These are phyloP conservation scores for Nymphaea colorata DNA, from an alignment of 164 flowering plant species.

Conservation along the genomic window DNA sequence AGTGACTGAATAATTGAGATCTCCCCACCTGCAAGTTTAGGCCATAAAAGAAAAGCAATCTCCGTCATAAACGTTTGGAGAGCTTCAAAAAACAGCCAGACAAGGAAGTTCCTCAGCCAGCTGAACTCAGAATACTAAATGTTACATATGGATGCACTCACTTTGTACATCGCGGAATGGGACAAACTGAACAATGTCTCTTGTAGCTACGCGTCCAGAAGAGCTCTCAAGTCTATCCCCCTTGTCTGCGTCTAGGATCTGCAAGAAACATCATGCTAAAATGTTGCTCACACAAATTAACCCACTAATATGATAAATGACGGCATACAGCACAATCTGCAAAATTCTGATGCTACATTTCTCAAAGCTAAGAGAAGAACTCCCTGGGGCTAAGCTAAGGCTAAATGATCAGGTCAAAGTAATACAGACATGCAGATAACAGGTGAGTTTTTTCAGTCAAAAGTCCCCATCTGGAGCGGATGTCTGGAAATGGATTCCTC, in stretches of 20 bases:
- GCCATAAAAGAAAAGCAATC: background rate
- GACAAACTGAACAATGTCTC: constrained; percentile 16
- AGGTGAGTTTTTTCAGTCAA: background rate
- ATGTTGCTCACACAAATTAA: background rate
- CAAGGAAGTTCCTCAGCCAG: background rate
- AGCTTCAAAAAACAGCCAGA: background rate
- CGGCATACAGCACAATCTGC: background rate
- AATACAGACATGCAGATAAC: too few species aligned
- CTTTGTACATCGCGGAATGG: constrained; percentile 12
- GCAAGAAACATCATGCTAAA: constrained; percentile 6
- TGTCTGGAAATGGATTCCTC: too few species aligned
- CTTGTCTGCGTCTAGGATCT: constrained; percentile 90
- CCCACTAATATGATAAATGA: background rate
- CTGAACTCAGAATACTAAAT: background rate
- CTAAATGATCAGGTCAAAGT: too few species aligned
- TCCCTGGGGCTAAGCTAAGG: background rate
- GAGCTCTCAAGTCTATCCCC: constrained; percentile 62
- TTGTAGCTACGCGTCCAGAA: constrained; percentile 69
- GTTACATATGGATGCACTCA: background rate
- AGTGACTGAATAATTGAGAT: constrained; percentile 12
- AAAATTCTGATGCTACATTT: too few species aligned
- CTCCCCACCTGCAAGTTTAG: constrained; percentile 6
- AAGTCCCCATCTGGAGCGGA: background rate
- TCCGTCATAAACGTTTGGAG: background rate
- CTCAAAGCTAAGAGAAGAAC: background rate